Percentiles rank a stretch among this genome's conserved stretches.
Conservation (phyloP, 257 asterid genomes). For the Solanum peruvianum region DNA sequence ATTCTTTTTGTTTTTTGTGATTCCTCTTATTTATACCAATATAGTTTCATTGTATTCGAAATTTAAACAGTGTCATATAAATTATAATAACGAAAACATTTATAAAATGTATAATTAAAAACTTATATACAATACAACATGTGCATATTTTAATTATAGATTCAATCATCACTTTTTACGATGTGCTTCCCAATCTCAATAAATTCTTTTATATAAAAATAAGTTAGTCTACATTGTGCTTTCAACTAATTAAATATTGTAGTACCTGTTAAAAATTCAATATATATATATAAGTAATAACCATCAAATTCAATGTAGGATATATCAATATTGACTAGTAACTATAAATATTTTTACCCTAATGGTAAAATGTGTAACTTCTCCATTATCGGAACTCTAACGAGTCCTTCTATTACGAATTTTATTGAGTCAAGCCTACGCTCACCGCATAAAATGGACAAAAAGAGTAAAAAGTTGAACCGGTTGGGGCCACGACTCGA, state of each 20-base stretch:
- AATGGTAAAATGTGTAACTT: background rate
- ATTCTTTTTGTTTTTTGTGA: background rate
- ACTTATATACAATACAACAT: background rate
- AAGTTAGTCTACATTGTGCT: background rate
- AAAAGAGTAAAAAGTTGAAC: background rate
- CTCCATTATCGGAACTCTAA: background rate
- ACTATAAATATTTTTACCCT: background rate
- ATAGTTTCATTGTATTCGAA: accelerated
- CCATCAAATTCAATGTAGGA: background rate
- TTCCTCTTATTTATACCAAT: no score
- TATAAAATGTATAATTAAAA: background rate
- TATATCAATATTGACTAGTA: background rate
- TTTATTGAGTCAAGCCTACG: background rate
- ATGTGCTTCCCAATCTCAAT: background rate
- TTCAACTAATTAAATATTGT: background rate
- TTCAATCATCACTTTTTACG: background rate
- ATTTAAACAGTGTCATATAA: background rate
- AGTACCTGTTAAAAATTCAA: background rate
- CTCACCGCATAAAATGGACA: background rate
- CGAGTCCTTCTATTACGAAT: background rate
- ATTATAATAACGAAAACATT: background rate
- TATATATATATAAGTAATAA: no score
- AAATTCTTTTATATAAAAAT: background rate
- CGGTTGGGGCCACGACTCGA: background rate
- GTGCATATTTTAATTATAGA: background rate